Percentiles rank a stretch among this genome's conserved stretches.
Evolutionary conservation across 179 eudicot genomes (phyloP).

Genomic region (Spergularia azorica): DNA sequence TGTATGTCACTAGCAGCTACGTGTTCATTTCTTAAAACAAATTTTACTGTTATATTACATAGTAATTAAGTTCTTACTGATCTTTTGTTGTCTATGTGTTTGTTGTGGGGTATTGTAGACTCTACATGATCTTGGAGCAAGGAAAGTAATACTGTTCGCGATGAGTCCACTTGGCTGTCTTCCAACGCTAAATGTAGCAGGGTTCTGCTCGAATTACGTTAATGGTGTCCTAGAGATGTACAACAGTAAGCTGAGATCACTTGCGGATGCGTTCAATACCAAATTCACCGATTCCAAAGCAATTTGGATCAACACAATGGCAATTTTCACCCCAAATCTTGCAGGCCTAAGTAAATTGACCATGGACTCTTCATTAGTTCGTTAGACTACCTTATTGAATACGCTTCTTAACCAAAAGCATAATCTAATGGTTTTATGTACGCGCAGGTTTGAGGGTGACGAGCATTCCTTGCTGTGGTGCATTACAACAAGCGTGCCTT

Average conservation of each 20-base stretch:
- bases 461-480: slow-evolving; percentile 29
- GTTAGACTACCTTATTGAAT: background rate
- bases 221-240: slow-evolving; percentile 18
- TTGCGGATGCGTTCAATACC: slow-evolving; percentile 10
- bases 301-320: slow-evolving; percentile 23
- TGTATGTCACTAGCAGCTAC: slow-evolving; percentile 6
- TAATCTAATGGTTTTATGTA: background rate
- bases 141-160: slow-evolving; percentile 36
- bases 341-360: slow-evolving; percentile 10
- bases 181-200: slow-evolving; percentile 27
- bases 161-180: slow-evolving; percentile 37
- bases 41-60: background rate
- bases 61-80: background rate
- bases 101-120: slow-evolving; percentile 13
- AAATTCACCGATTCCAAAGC: slow-evolving; percentile 6
- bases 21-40: too few relatives aligned
- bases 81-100: background rate
- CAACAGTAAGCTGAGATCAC: slow-evolving; percentile 22
- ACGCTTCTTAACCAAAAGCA: background rate
- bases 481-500: slow-evolving; percentile 14
- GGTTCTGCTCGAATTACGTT: slow-evolving; percentile 1
- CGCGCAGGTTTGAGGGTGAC: slow-evolving; percentile 31
- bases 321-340: slow-evolving; percentile 15
- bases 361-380: background rate
- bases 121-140: slow-evolving; percentile 33